phyloP scores from a whole-genome alignment of 2,329 filamentous ascomycete species.

The Sclerotinia spermophila region DNA sequence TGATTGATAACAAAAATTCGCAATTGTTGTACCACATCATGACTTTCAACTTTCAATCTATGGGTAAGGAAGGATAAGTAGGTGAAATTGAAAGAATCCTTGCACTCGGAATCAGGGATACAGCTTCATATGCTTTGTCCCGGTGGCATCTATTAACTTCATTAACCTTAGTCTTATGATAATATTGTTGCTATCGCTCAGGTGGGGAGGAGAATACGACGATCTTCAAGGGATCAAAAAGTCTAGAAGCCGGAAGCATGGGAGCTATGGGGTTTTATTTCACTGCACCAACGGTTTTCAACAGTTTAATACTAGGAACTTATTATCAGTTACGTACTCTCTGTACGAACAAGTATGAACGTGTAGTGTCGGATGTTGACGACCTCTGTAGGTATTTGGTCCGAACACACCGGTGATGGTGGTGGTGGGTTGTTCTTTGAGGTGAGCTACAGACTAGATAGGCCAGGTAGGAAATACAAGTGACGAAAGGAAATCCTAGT shows the following conservation, averaged over 20 bases:
- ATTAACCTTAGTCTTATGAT: neutral
- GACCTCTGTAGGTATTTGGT: neutral
- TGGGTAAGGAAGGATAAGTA: constrained; percentile 7
- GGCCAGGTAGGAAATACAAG: neutral
- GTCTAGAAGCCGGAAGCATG: constrained; percentile 14
- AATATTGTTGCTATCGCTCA: neutral
- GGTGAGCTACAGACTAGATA: neutral
- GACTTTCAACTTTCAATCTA: constrained; percentile 9
- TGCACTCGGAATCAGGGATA: constrained; percentile 12
- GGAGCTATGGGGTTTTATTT: constrained; percentile 5
- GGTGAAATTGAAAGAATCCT: neutral
- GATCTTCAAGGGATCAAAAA: constrained; percentile 9
- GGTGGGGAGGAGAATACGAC: constrained; percentile 12
- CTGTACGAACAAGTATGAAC: neutral
- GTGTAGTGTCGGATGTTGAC: constrained; percentile 2
- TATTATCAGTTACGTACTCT: constrained; percentile 9
- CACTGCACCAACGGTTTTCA: constrained; percentile 11
- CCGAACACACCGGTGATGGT: neutral
- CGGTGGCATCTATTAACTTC: neutral
- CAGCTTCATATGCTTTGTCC: constrained; percentile 7
- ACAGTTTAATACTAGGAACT: neutral
- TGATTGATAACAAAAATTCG: neutral
- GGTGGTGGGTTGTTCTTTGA: neutral
- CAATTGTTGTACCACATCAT: constrained; percentile 9
- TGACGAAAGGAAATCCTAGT: neutral